Conservation (phyloP, 1,284 basidiomycete species). For the Trichosporon inkin region DNA sequence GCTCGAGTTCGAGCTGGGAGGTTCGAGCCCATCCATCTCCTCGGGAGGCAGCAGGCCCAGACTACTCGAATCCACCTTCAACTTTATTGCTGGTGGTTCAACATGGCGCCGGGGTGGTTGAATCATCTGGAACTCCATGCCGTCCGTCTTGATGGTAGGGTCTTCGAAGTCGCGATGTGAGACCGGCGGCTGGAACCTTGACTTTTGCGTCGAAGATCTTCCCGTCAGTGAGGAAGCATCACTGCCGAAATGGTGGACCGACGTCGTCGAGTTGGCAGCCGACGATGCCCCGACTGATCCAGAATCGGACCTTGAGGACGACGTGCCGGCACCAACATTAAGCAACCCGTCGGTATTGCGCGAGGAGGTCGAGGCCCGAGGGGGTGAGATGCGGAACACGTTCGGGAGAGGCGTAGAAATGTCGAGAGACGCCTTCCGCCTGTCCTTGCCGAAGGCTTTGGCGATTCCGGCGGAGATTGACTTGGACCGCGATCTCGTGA, state of each 20-base stretch:
- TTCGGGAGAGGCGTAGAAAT: not conserved
- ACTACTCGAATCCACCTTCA: constrained; percentile 16
- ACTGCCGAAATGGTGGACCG: constrained; percentile 7
- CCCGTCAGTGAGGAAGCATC: not conserved
- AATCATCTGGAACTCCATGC: constrained; percentile 49
- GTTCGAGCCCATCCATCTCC: constrained; percentile 11
- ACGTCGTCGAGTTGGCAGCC: not conserved
- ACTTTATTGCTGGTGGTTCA: constrained; percentile 15
- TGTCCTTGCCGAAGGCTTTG: constrained; percentile 23
- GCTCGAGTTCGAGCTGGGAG: not conserved
- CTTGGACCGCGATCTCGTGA: constrained; percentile 35
- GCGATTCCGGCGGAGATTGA: constrained; percentile 41
- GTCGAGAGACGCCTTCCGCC: constrained; percentile 7
- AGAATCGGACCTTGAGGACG: not conserved
- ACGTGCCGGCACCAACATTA: not conserved
- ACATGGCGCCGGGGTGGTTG: constrained; percentile 27
- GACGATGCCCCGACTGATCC: not conserved
- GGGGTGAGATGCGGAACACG: constrained; percentile 1
- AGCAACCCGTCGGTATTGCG: not conserved
- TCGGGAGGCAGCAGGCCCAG: constrained; percentile 10
- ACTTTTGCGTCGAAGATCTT: not conserved
- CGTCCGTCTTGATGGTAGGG: constrained; percentile 44
- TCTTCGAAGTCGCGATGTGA: constrained; percentile 44
- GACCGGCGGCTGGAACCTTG: constrained; percentile 29
- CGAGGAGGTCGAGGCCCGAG: not conserved